These are phyloP conservation scores for Inga leiocalycina DNA, from an alignment of 306 rosid genomes.

Conservation along the genomic window DNA sequence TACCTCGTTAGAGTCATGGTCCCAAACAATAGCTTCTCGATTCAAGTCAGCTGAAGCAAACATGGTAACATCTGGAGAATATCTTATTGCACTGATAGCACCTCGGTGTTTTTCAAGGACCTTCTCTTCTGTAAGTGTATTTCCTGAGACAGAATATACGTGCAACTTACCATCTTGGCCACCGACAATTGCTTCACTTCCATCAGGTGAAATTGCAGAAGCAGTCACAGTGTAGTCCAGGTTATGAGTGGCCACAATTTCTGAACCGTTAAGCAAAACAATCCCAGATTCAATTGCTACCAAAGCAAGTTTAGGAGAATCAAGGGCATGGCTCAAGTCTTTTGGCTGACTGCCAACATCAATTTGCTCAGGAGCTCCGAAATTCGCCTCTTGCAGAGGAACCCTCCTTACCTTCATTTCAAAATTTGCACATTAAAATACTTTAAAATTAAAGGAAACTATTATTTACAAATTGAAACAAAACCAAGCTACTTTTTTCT, in stretches of 20 bases:
- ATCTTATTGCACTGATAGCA: too few species aligned
- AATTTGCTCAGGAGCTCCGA: slow-evolving; percentile 71
- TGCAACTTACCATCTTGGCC: slow-evolving; percentile 91
- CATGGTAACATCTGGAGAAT: too few species aligned
- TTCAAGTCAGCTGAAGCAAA: too few species aligned
- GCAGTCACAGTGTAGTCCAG: slow-evolving; percentile 83
- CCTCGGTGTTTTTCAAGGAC: slow-evolving; percentile 68
- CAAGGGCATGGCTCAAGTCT: slow-evolving; percentile 77
- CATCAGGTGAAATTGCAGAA: slow-evolving; percentile 81
- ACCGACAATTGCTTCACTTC: slow-evolving; percentile 87
- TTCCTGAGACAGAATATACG: slow-evolving; percentile 74
- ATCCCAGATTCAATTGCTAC: slow-evolving; percentile 83
- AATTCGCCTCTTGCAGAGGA: slow-evolving; percentile 62
- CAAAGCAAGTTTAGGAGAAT: slow-evolving; percentile 68
- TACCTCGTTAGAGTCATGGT: too few species aligned
- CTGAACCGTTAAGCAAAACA: slow-evolving; percentile 75
- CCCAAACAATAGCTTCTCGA: too few species aligned
- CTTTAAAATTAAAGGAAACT: slow-evolving; percentile 16
- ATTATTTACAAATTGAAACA: slow-evolving; percentile 10
- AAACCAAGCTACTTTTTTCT: slow-evolving; percentile 5
- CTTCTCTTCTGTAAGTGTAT: slow-evolving; percentile 64
- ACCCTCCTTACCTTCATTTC: slow-evolving; percentile 75
- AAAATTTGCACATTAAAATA: slow-evolving; percentile 11
- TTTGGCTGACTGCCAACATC: slow-evolving; percentile 97
- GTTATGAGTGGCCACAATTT: slow-evolving; percentile 58